A percentile compares a stretch with the other conserved stretches of the same genome.
phyloP scores from a whole-genome alignment of 768 basidiomycete species.

The Serendipita sp. region DNA sequence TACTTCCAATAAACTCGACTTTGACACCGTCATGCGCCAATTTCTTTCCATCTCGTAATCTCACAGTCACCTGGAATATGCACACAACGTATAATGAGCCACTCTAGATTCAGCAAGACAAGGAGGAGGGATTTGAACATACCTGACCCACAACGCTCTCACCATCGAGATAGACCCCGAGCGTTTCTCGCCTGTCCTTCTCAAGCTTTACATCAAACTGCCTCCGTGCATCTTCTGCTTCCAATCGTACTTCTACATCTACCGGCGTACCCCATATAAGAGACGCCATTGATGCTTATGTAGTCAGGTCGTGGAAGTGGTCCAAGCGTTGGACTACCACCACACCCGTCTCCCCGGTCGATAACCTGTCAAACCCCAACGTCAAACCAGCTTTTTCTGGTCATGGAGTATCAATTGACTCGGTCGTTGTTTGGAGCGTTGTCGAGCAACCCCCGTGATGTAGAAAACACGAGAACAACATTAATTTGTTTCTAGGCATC shows the following conservation, averaged over 20 bases:
- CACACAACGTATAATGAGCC: not conserved
- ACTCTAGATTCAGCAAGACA: not conserved
- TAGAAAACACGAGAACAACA: too few species aligned
- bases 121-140: slow-evolving; percentile 11
- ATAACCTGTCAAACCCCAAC: too few species aligned
- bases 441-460: too few species aligned
- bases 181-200: slow-evolving; percentile 57
- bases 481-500: too few species aligned
- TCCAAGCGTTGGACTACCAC: too few species aligned
- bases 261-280: slow-evolving; percentile 88
- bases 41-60: slow-evolving; percentile 89
- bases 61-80: slow-evolving; percentile 50
- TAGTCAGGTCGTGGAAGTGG: too few species aligned
- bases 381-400: too few species aligned
- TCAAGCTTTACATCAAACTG: slow-evolving; percentile 81
- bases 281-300: slow-evolving; percentile 42
- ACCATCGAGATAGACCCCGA: slow-evolving; percentile 86
- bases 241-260: slow-evolving; percentile 78
- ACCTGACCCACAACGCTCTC: slow-evolving; percentile 85
- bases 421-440: too few species aligned
- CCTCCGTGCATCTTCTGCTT: slow-evolving; percentile 74
- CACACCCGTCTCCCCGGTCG: too few species aligned
- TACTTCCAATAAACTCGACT: slow-evolving; percentile 92
- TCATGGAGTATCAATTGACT: too few species aligned
- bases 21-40: slow-evolving; percentile 92